Conservation (phyloP, 257 asterid species). For the Marsdenia floribunda region DNA sequence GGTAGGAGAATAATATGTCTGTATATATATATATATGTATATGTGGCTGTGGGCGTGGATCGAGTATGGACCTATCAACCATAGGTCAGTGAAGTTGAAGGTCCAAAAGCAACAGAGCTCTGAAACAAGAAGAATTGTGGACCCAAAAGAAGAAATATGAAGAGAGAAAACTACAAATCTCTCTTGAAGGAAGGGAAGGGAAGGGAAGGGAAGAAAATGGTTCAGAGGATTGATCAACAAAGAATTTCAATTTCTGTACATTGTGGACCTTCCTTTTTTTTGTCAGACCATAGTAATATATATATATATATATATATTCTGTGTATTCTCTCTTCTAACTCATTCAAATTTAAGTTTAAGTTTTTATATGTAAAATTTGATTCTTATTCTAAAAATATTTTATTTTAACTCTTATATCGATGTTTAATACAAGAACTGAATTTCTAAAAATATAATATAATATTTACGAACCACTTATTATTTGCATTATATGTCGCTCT, state of each 20-base stretch:
- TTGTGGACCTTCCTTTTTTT: background rate
- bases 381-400: no score
- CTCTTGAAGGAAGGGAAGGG: background rate
- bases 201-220: background rate
- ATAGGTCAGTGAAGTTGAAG: slow-evolving; percentile 29
- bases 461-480: no score
- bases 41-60: background rate
- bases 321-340: no score
- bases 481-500: no score
- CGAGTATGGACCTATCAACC: slow-evolving; percentile 8
- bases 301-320: no score
- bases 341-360: no score
- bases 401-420: no score
- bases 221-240: background rate
- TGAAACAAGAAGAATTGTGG: slow-evolving; percentile 37
- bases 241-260: background rate
- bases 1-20: slow-evolving; percentile 8
- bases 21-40: no score
- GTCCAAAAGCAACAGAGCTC: slow-evolving; percentile 52
- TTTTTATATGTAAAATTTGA: no score
- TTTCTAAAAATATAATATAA: no score
- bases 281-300: no score
- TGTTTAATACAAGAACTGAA: no score
- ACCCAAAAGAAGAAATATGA: slow-evolving; percentile 26
- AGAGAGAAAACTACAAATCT: background rate